phyloP scores from a whole-genome alignment of 305 asterid genomes.

The Solanum hybrid region DNA sequence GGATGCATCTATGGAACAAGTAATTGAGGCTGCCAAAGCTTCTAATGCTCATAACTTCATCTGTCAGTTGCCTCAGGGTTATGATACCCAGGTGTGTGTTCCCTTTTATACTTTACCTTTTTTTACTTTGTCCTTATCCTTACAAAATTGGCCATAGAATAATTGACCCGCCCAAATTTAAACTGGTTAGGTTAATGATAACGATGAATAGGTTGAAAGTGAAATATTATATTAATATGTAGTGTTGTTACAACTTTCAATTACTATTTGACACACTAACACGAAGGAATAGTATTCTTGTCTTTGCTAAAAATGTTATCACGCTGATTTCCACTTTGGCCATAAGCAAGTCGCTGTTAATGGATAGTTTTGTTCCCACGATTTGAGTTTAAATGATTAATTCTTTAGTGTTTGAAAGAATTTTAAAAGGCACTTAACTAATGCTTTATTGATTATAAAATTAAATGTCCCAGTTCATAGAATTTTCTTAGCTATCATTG shows the following conservation, averaged over 20 bases:
- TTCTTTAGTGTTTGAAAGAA: constrained; percentile 8
- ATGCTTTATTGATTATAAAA: not conserved
- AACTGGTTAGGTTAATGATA: not conserved
- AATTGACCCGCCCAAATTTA: not conserved
- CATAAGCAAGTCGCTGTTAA: not conserved
- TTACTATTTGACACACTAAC: not conserved
- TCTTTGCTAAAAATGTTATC: not conserved
- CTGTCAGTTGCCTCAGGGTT: constrained; percentile 70
- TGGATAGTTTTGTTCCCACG: not conserved
- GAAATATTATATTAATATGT: not conserved
- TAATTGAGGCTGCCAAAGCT: constrained; percentile 79
- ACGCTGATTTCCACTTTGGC: not conserved
- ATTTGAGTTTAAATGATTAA: not conserved
- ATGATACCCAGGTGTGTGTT: constrained; percentile 73
- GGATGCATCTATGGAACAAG: constrained; percentile 66
- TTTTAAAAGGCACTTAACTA: constrained; percentile 1
- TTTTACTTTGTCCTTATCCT: not conserved
- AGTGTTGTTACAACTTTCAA: not conserved
- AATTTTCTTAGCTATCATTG: not conserved
- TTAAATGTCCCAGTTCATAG: not conserved
- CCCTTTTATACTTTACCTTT: not conserved
- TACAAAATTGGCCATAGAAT: not conserved
- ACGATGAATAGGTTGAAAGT: not conserved
- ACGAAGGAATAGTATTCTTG: not conserved
- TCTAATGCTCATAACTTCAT: constrained; percentile 95